Conservation (phyloP, 1,284 basidiomycete genomes). For the Ganoderma meredithae region DNA sequence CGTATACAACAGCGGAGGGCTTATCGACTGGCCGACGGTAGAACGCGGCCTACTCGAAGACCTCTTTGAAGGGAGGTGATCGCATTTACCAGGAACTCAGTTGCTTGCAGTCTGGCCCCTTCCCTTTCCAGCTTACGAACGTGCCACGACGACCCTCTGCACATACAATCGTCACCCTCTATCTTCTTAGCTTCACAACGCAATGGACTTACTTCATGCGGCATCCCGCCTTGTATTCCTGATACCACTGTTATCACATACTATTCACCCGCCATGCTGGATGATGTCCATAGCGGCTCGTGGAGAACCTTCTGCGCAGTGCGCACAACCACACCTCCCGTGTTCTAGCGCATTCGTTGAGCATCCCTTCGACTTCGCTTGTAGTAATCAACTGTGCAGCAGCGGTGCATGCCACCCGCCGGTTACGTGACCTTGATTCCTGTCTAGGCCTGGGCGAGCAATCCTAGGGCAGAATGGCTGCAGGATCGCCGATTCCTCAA, state of each 20-base stretch:
- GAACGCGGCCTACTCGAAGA: slow-evolving; percentile 84
- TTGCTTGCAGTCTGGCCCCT: not conserved
- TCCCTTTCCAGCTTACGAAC: not conserved
- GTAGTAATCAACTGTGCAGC: not conserved
- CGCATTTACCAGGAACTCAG: not conserved
- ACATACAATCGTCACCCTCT: not conserved
- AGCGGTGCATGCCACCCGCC: not conserved
- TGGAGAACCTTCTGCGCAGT: no score
- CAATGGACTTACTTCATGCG: not conserved
- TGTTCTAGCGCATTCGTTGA: not conserved
- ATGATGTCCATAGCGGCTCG: not conserved
- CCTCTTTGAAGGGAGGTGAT: slow-evolving; percentile 82
- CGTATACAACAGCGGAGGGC: slow-evolving; percentile 80
- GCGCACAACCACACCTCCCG: not conserved
- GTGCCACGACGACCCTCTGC: not conserved
- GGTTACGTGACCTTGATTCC: not conserved
- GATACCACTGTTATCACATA: slow-evolving; percentile 26
- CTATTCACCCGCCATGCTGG: not conserved
- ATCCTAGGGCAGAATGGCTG: not conserved
- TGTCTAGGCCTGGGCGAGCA: not conserved
- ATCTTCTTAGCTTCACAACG: not conserved
- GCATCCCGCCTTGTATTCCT: slow-evolving; percentile 23
- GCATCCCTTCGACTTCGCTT: not conserved
- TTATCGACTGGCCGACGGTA: slow-evolving; percentile 88
- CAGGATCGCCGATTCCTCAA: not conserved